Conservation (phyloP, 768 basidiomycete genomes). For the Lactarius sanguifluus region DNA sequence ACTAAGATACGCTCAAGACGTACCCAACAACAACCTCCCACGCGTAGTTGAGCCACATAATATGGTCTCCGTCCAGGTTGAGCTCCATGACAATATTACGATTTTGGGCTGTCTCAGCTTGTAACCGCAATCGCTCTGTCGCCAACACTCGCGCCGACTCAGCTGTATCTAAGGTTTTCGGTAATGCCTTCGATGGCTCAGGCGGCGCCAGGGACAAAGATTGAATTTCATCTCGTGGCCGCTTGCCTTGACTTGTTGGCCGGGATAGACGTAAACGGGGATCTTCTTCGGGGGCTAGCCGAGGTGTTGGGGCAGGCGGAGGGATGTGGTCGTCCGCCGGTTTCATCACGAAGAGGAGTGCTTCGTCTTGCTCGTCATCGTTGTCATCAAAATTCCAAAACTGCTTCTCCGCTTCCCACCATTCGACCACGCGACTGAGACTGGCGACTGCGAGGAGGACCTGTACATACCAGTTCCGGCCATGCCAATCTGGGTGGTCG, state of each 20-base stretch:
- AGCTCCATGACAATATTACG: constrained; percentile 97
- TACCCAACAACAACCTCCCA: constrained; percentile 92
- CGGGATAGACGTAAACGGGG: constrained; percentile 48
- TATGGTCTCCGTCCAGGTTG: constrained; percentile 88
- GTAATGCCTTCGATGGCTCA: constrained; percentile 33
- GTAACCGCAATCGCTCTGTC: constrained; percentile 81
- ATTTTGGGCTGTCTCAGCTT: constrained; percentile 93
- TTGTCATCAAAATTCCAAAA: constrained; percentile 99
- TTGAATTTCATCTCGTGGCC: constrained; percentile 50
- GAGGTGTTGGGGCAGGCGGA: constrained; percentile 41
- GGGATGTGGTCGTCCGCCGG: constrained; percentile 63
- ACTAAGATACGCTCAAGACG: constrained; percentile 34
- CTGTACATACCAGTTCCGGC: constrained; percentile 97
- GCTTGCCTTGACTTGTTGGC: constrained; percentile 51
- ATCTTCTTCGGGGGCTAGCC: constrained; percentile 54
- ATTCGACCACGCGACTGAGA: constrained; percentile 94
- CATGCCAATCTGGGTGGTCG: constrained; percentile 97
- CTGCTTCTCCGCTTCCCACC: constrained; percentile 99
- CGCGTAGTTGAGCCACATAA: constrained; percentile 95
- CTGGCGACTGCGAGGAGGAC: constrained; percentile 94
- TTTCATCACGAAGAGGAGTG: constrained; percentile 91
- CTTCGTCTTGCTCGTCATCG: constrained; percentile 87
- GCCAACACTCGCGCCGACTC: constrained; percentile 84
- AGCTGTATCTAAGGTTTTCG: constrained; percentile 54
- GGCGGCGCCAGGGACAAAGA: constrained; percentile 30